Percentiles rank a stretch among this genome's conserved stretches.
These are phyloP conservation scores for Phylloporus sp. DNA, from an alignment of 768 basidiomycete species.

Conservation along the genomic window DNA sequence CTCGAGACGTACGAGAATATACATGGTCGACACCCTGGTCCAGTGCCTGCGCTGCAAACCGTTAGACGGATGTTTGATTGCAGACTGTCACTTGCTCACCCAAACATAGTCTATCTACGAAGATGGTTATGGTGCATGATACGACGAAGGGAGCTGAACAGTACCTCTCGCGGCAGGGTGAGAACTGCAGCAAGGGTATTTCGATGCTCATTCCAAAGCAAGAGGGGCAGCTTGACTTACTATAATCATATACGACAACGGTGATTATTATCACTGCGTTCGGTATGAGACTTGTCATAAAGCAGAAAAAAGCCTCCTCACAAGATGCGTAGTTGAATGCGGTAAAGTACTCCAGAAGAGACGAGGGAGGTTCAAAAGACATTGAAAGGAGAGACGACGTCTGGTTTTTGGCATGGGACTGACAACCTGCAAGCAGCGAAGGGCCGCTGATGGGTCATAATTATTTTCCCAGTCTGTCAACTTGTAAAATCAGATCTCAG, in stretches of 20 bases:
- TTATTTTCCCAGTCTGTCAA: too few species aligned
- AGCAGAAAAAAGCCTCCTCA: too few species aligned
- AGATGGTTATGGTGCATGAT: too few species aligned
- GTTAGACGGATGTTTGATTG: not conserved
- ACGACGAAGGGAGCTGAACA: not conserved
- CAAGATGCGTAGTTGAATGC: too few species aligned
- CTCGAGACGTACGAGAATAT: not conserved
- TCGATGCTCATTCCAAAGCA: too few species aligned
- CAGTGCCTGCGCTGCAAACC: not conserved
- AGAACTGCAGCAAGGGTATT: not conserved
- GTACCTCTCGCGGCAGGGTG: conserved; percentile 1
- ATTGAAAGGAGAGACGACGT: too few species aligned
- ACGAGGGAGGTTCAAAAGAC: too few species aligned
- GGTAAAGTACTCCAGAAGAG: too few species aligned
- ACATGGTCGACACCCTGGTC: conserved; percentile 1
- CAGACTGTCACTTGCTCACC: not conserved
- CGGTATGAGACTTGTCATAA: not conserved
- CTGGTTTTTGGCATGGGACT: too few species aligned
- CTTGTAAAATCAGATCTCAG: too few species aligned
- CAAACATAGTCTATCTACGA: conserved; percentile 2
- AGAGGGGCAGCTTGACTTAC: not conserved
- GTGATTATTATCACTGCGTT: not conserved
- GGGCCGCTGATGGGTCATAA: too few species aligned
- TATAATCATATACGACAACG: not conserved
- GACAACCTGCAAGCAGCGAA: too few species aligned